A percentile compares a stretch with the other conserved stretches of the same genome.
Evolutionary conservation across 345 rosid species (phyloP).

Genomic region (Citrus reticulata): DNA sequence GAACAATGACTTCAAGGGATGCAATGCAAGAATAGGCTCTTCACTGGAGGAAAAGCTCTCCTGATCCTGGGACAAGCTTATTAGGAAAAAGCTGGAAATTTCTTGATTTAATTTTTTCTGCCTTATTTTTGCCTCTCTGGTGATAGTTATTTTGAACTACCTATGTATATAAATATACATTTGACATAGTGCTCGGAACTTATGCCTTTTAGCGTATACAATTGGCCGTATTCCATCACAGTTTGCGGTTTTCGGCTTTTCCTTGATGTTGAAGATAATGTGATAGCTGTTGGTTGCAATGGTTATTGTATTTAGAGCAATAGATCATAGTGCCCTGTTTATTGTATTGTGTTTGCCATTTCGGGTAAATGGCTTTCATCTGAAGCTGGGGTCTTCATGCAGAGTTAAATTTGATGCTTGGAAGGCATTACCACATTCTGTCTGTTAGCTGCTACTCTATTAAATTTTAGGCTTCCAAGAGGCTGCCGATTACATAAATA

Average conservation of each 20-base stretch:
- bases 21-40: neutral
- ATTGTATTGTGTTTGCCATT: neutral
- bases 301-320: neutral
- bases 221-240: neutral
- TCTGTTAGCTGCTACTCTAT: neutral
- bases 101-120: neutral
- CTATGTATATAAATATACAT: constrained; percentile 21
- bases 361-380: too few relatives aligned
- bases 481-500: too few relatives aligned
- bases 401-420: neutral
- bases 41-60: constrained; percentile 5
- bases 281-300: neutral
- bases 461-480: too few relatives aligned
- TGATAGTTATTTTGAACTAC: constrained; percentile 1
- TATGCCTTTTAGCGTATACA: constrained; percentile 9
- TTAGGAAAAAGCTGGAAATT: neutral
- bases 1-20: neutral
- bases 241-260: neutral
- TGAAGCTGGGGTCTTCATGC: too few relatives aligned
- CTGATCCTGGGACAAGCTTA: neutral
- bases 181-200: constrained; percentile 11
- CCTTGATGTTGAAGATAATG: neutral
- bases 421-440: neutral
- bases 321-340: neutral
- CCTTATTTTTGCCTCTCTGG: constrained; percentile 3